Percentiles rank a stretch among this genome's conserved stretches.
Conservation (phyloP, 1,139 yeast genomes). For the Zygoascus sp. region DNA sequence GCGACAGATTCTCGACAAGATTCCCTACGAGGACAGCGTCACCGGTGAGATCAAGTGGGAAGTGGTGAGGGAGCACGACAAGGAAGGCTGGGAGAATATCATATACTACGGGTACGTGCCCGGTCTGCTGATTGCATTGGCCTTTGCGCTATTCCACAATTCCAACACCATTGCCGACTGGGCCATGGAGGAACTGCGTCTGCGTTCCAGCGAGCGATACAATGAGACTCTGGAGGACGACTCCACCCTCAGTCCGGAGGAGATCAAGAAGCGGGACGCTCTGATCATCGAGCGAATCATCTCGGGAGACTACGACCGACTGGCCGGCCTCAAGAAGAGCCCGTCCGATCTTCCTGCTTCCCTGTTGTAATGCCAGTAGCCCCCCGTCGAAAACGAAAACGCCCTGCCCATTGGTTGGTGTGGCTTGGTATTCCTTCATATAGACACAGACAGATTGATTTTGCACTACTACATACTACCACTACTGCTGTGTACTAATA, state of each 20-base stretch:
- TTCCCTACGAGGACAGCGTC: conserved; percentile 73
- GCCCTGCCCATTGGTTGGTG: no score
- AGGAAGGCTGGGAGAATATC: conserved; percentile 82
- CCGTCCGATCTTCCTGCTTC: conserved; percentile 35
- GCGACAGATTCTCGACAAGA: conserved; percentile 72
- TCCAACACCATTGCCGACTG: conserved; percentile 52
- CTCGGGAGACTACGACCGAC: conserved; percentile 79
- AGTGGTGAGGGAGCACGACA: conserved; percentile 66
- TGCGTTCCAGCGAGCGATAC: conserved; percentile 69
- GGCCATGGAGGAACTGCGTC: conserved; percentile 80
- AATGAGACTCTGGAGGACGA: conserved; percentile 59
- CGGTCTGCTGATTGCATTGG: conserved; percentile 46
- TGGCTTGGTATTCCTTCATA: no score
- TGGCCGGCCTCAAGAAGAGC: conserved; percentile 61
- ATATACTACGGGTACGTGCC: conserved; percentile 72
- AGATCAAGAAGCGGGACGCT: conserved; percentile 67
- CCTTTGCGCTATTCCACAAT: conserved; percentile 46
- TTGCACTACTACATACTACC: no score
- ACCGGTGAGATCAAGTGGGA: conserved; percentile 82
- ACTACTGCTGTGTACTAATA: no score
- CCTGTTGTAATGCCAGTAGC: conserved; percentile 32
- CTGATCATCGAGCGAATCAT: conserved; percentile 76
- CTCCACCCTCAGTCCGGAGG: conserved; percentile 54
- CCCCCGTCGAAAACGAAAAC: no score
- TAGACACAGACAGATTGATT: no score